Conservation (phyloP, 2,329 filamentous ascomycete species). For the Colletotrichum phormii region DNA sequence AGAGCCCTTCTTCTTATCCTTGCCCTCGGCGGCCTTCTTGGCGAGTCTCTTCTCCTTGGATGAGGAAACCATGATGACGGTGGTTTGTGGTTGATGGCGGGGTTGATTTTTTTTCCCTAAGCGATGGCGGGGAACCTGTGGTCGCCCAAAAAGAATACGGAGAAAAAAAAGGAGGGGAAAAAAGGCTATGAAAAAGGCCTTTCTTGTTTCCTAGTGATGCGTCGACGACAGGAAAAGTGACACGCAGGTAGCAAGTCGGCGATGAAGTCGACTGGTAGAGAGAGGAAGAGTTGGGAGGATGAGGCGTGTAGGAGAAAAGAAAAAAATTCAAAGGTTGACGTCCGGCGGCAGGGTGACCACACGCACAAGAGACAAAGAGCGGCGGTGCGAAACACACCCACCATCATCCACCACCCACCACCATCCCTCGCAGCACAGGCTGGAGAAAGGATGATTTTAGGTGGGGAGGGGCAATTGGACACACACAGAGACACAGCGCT, state of each 20-base stretch:
- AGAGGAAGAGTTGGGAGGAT: background rate
- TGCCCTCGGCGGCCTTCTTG: constrained; percentile 78
- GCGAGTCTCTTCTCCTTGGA: constrained; percentile 79
- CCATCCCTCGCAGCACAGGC: constrained; percentile 2
- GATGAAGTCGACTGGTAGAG: constrained; percentile 30
- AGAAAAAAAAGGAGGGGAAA: constrained; percentile 5
- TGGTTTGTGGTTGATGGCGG: constrained; percentile 36
- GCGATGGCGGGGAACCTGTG: constrained; percentile 36
- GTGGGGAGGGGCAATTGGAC: constrained; percentile 30
- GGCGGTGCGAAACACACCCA: constrained; percentile 32
- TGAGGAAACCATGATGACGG: constrained; percentile 70
- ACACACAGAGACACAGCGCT: constrained; percentile 4
- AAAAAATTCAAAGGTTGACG: constrained; percentile 28
- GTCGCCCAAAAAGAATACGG: constrained; percentile 22
- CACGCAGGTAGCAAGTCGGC: constrained; percentile 33
- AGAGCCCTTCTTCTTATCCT: constrained; percentile 76
- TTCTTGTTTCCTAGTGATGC: background rate
- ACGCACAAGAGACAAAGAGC: constrained; percentile 24
- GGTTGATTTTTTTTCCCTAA: constrained; percentile 31
- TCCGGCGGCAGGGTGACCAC: constrained; percentile 19
- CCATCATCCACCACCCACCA: background rate
- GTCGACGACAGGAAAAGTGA: constrained; percentile 23
- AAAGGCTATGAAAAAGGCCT: constrained; percentile 1
- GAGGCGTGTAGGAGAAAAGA: constrained; percentile 27
- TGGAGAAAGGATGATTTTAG: constrained; percentile 14